Evolutionary conservation across 116 monocot genomes (phyloP).

Genomic region (Trichopus zeylanicus): DNA sequence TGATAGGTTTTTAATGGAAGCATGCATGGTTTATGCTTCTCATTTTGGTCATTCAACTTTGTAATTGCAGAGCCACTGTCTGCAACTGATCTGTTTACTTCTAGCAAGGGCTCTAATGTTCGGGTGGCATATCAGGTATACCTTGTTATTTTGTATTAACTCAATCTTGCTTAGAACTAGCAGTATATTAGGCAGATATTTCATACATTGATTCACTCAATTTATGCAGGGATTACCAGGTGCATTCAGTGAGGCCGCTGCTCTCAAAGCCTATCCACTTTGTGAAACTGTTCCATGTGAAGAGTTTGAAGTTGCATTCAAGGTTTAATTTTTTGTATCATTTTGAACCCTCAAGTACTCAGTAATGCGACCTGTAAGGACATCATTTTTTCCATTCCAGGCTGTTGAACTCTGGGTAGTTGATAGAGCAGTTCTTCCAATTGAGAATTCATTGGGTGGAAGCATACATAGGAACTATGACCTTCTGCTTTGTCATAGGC

Average conservation of each 20-base stretch:
- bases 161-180: neutral
- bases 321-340: slow-evolving; percentile 32
- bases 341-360: neutral
- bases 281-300: slow-evolving; percentile 80
- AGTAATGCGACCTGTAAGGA: no score
- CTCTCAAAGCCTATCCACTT: slow-evolving; percentile 74
- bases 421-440: slow-evolving; percentile 83
- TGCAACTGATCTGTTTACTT: slow-evolving; percentile 24
- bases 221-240: slow-evolving; percentile 60
- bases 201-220: slow-evolving; percentile 10
- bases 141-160: neutral
- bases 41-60: neutral
- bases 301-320: slow-evolving; percentile 73
- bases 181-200: neutral
- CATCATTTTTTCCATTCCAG: slow-evolving; percentile 12
- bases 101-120: slow-evolving; percentile 41
- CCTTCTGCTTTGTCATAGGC: slow-evolving; percentile 60
- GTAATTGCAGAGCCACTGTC: slow-evolving; percentile 50
- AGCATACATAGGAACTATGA: slow-evolving; percentile 83
- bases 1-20: no score
- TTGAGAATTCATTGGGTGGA: slow-evolving; percentile 79
- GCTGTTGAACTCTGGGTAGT: slow-evolving; percentile 78
- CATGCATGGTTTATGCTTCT: no score
- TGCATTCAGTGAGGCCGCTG: slow-evolving; percentile 74
- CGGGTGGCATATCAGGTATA: slow-evolving; percentile 78